Conservation (phyloP, 2,329 filamentous ascomycete genomes). For the Ceratocystis huliohia region DNA sequence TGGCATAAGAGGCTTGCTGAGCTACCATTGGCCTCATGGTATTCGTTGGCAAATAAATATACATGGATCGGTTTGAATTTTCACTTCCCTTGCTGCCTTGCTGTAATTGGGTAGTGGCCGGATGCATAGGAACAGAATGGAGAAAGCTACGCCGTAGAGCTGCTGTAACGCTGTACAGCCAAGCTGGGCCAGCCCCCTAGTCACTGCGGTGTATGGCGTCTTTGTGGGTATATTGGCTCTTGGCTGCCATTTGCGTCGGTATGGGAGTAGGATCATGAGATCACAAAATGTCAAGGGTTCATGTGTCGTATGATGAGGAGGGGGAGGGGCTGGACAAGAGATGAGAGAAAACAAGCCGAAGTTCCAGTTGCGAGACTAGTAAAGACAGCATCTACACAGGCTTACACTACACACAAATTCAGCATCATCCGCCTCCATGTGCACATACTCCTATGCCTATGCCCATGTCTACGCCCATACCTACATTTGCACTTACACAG, state of each 20-base stretch:
- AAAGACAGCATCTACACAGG: too few species aligned
- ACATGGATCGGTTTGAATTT: not conserved
- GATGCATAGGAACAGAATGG: not conserved
- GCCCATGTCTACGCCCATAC: not conserved
- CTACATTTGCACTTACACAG: not conserved
- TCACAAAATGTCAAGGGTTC: not conserved
- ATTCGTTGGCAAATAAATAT: not conserved
- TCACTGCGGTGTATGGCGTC: not conserved
- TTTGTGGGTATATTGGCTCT: not conserved
- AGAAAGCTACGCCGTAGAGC: not conserved
- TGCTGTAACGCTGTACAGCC: not conserved
- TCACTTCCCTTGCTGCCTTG: not conserved
- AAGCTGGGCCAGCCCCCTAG: not conserved
- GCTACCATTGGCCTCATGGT: not conserved
- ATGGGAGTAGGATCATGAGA: conserved; percentile 5
- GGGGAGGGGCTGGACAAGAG: not conserved
- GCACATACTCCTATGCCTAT: not conserved
- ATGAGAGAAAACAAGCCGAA: not conserved
- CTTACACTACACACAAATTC: too few species aligned
- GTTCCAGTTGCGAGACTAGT: not conserved
- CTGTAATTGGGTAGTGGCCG: not conserved
- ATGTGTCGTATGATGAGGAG: not conserved
- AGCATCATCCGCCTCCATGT: too few species aligned
- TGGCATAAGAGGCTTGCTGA: not conserved
- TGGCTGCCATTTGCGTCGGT: not conserved